Evolutionary conservation across 495 filamentous ascomycete genomes (phyloP).

Genomic region (Aspergillus bridgeri): DNA sequence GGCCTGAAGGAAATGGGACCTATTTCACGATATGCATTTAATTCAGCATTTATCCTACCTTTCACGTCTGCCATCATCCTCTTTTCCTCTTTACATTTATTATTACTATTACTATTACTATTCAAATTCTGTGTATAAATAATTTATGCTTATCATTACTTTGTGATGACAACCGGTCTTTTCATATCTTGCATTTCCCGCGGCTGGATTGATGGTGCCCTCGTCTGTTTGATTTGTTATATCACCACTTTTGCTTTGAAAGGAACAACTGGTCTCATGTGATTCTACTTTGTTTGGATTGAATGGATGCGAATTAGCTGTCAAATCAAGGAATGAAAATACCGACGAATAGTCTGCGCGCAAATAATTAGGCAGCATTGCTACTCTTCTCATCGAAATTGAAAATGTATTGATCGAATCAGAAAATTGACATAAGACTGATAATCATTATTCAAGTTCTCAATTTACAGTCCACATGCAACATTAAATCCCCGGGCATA

Average conservation of each 20-base stretch:
- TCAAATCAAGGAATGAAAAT: background rate
- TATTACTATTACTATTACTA: too few relatives aligned
- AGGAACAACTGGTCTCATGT: background rate
- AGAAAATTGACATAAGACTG: background rate
- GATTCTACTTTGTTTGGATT: background rate
- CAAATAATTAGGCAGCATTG: background rate
- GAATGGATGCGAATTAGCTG: background rate
- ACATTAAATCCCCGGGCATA: background rate
- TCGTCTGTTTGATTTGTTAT: background rate
- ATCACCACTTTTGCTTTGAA: background rate
- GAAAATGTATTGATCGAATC: too few relatives aligned
- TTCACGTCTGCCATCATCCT: background rate
- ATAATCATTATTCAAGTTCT: background rate
- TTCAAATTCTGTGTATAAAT: conserved; percentile 5
- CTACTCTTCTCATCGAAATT: background rate
- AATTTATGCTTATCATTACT: background rate
- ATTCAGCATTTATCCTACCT: background rate
- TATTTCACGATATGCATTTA: conserved; percentile 13
- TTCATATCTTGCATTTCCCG: background rate
- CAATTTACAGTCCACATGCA: background rate
- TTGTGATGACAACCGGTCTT: background rate
- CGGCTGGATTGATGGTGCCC: background rate
- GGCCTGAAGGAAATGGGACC: background rate
- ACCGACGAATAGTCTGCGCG: background rate
- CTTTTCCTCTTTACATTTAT: conserved; percentile 1